Percentiles rank a stretch among this genome's conserved stretches.
These are phyloP conservation scores for Oryza longistaminata DNA, from an alignment of 176 grass and related monocot species.

Conservation along the genomic window DNA sequence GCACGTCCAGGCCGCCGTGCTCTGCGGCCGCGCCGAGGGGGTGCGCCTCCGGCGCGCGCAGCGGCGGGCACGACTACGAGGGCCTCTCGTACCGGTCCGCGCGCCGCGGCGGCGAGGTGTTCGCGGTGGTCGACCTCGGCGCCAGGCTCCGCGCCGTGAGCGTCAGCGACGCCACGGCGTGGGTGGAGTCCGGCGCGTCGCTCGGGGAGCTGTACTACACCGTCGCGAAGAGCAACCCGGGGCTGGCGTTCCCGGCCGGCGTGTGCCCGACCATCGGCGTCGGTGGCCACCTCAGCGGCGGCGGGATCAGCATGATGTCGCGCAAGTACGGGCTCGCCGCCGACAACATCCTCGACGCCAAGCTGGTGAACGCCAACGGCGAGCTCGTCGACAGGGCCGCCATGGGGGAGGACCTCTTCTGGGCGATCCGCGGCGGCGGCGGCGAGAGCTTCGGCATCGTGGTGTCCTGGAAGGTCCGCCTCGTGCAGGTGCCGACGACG, in stretches of 20 bases:
- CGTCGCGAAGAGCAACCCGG: constrained; percentile 18
- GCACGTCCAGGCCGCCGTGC: constrained; percentile 58
- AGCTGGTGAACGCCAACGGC: constrained; percentile 45
- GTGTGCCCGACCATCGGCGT: constrained; percentile 61
- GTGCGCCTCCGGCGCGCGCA: constrained; percentile 41
- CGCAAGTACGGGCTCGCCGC: constrained; percentile 53
- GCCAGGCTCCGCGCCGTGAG: constrained; percentile 34
- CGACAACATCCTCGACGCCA: constrained; percentile 68
- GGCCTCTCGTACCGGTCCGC: constrained; percentile 77
- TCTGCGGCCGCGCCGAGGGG: constrained; percentile 35
- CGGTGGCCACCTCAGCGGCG: constrained; percentile 63
- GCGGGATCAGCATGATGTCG: constrained; percentile 53
- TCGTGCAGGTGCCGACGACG: constrained; percentile 30
- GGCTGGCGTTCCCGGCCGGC: constrained; percentile 49
- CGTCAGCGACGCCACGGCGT: constrained; percentile 32
- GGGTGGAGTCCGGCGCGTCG: constrained; percentile 64
- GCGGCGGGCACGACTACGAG: constrained; percentile 75
- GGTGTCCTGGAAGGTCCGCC: constrained; percentile 47
- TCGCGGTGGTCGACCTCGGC: constrained; percentile 53
- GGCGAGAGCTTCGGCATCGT: constrained; percentile 55
- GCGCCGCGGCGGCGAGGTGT: constrained; percentile 5
- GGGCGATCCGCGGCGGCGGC: constrained; percentile 56
- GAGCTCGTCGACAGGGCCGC: constrained; percentile 42
- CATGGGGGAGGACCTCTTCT: constrained; percentile 64
- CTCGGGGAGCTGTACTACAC: constrained; percentile 63